A percentile compares a stretch with the other conserved stretches of the same genome.
Evolutionary conservation across 164 flowering plant species (phyloP).

Genomic region (Chimonanthus salicifolius): DNA sequence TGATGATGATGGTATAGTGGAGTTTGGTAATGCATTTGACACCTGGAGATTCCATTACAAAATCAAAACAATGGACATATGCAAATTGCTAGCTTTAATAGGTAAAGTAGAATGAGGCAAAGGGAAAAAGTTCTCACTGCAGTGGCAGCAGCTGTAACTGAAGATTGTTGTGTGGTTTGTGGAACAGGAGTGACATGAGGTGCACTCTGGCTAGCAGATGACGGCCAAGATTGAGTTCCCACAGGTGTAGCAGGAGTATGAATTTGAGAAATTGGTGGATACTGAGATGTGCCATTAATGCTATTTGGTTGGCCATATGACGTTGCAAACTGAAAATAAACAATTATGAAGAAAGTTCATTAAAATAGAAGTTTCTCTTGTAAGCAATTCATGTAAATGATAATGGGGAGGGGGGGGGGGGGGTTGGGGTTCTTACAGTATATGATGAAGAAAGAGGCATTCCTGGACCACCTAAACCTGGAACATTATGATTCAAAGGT

Average conservation of each 20-base stretch:
- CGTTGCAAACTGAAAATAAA: conserved; percentile 41
- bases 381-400: background rate
- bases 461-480: conserved; percentile 54
- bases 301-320: conserved; percentile 48
- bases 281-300: conserved; percentile 39
- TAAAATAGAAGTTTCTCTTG: background rate
- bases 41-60: conserved; percentile 27
- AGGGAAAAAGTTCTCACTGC: conserved; percentile 23
- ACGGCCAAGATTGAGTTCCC: conserved; percentile 60
- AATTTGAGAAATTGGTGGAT: conserved; percentile 57
- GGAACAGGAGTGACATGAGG: conserved; percentile 35
- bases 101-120: background rate
- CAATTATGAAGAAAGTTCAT: conserved; percentile 1
- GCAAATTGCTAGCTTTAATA: background rate
- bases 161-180: conserved; percentile 46
- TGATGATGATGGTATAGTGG: conserved; percentile 44
- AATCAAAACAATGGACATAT: background rate
- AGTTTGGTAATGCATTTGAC: conserved; percentile 22
- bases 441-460: conserved; percentile 56
- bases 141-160: conserved; percentile 27
- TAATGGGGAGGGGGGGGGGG: background rate
- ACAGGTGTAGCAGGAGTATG: conserved; percentile 36
- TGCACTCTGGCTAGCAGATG: conserved; percentile 47
- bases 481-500: conserved; percentile 31
- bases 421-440: conserved; percentile 39